Conservation (phyloP, 2,329 filamentous ascomycete genomes). For the Cadophora sp. region DNA sequence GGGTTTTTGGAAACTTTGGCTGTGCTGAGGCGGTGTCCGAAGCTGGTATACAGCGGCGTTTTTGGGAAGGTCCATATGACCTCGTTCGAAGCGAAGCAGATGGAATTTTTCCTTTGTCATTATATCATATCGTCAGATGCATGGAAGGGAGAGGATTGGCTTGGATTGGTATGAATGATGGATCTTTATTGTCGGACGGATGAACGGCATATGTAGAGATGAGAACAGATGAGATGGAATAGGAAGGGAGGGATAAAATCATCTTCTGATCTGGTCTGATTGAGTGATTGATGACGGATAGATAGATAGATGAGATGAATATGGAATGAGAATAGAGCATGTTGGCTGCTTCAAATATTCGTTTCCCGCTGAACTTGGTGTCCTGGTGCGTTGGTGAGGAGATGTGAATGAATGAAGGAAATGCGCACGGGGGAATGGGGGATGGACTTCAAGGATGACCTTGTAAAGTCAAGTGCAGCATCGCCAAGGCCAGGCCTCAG, state of each 20-base stretch:
- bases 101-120: constrained; percentile 12
- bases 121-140: constrained; percentile 7
- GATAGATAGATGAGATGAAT: background rate
- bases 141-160: constrained; percentile 4
- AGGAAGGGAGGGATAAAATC: constrained; percentile 12
- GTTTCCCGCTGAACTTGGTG: no score
- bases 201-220: constrained; percentile 3
- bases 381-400: no score
- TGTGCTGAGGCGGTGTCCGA: constrained; percentile 28
- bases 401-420: no score
- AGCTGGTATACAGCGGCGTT: constrained; percentile 34
- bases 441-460: no score
- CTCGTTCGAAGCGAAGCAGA: background rate
- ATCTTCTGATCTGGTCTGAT: background rate
- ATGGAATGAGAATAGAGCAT: constrained; percentile 21
- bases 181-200: no score
- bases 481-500: no score
- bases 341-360: constrained; percentile 20
- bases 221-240: background rate
- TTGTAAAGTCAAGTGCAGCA: no score
- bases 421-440: no score
- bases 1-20: constrained; percentile 10
- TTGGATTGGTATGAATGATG: constrained; percentile 8
- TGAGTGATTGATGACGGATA: constrained; percentile 6
- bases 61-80: constrained; percentile 27